Evolutionary conservation across 208 protist species (phyloP).

Genomic region (Herpetomonas muscarum): DNA sequence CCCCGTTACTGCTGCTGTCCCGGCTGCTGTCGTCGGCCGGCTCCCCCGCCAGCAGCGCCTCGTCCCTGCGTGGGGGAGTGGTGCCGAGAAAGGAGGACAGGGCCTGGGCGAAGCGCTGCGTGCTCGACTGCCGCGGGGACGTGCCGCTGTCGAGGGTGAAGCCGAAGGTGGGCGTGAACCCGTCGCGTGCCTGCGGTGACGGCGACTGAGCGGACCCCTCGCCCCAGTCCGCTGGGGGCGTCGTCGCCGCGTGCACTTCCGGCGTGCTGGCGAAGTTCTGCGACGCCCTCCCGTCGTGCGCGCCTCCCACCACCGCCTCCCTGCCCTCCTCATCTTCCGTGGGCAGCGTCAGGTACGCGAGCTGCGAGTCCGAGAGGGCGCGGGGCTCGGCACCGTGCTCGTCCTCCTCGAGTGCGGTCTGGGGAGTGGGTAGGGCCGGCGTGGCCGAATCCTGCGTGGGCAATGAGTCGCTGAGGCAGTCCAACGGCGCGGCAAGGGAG

Average conservation of each 20-base stretch:
- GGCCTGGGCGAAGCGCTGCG: not conserved
- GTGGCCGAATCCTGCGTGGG: too few species aligned
- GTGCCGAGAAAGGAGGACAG: not conserved
- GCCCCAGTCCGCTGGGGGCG: too few species aligned
- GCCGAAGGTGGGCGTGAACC: not conserved
- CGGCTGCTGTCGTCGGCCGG: not conserved
- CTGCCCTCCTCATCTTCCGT: too few species aligned
- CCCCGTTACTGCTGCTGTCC: not conserved
- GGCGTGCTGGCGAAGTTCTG: too few species aligned
- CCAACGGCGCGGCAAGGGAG: too few species aligned
- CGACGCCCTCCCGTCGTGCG: too few species aligned
- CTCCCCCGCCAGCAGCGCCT: not conserved
- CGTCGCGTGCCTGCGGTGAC: too few species aligned
- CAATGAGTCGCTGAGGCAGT: too few species aligned
- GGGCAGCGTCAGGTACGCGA: not conserved
- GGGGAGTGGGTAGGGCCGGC: too few species aligned
- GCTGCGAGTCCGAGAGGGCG: not conserved
- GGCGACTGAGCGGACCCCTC: too few species aligned
- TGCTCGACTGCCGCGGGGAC: not conserved
- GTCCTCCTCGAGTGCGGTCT: not conserved
- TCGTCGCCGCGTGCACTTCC: too few species aligned
- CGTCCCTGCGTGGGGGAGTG: not conserved
- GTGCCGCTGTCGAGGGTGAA: not conserved
- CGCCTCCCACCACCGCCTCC: too few species aligned
- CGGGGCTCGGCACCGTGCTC: not conserved